Conservation (phyloP, 192 early-diverging fungal genomes). For the Backusella sp. region DNA sequence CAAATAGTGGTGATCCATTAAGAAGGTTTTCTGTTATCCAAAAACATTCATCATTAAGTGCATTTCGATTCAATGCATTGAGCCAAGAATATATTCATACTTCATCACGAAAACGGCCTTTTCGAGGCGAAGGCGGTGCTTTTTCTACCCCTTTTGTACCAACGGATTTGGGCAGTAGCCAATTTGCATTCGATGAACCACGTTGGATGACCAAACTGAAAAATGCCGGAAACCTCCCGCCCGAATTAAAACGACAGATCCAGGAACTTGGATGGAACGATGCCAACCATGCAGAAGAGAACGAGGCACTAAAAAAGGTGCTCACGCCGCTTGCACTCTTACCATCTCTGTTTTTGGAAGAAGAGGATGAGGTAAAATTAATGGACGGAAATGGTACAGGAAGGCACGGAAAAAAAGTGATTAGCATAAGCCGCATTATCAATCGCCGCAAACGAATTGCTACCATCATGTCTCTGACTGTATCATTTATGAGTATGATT, state of each 20-base stretch:
- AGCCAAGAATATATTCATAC: slow-evolving; percentile 45
- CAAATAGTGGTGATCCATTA: slow-evolving; percentile 37
- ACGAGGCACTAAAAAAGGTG: slow-evolving; percentile 39
- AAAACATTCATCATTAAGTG: slow-evolving; percentile 45
- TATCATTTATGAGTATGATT: slow-evolving; percentile 43
- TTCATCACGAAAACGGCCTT: slow-evolving; percentile 46
- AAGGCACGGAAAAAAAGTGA: background rate
- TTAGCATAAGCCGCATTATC: slow-evolving; percentile 19
- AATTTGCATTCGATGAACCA: slow-evolving; percentile 53
- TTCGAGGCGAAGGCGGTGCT: slow-evolving; percentile 42
- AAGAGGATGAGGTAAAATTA: slow-evolving; percentile 36
- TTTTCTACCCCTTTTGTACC: slow-evolving; percentile 51
- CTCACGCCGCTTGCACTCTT: slow-evolving; percentile 51
- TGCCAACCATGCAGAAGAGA: slow-evolving; percentile 40
- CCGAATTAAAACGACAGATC: slow-evolving; percentile 48
- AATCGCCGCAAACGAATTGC: slow-evolving; percentile 23
- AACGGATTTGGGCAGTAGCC: slow-evolving; percentile 51
- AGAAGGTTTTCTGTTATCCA: slow-evolving; percentile 38
- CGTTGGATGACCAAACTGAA: slow-evolving; percentile 51
- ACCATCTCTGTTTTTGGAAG: slow-evolving; percentile 51
- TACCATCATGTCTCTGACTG: slow-evolving; percentile 43
- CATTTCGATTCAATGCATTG: slow-evolving; percentile 46
- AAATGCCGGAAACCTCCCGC: slow-evolving; percentile 42
- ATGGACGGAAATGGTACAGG: background rate
- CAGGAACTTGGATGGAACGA: slow-evolving; percentile 55